Evolutionary conservation across 306 rosid species (phyloP).

Genomic region (Purshia tridentata): DNA sequence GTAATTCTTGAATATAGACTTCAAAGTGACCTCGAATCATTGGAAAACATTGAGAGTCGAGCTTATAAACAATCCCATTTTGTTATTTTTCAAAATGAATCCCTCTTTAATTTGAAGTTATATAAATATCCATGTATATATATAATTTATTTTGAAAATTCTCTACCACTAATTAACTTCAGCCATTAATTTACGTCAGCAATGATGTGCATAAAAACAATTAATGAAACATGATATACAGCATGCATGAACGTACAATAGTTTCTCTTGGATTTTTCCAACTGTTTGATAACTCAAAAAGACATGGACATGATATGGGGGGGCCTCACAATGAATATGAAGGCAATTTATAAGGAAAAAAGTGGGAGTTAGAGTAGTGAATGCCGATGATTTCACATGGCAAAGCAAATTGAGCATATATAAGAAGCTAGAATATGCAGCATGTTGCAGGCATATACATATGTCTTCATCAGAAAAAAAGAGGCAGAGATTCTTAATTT

Average conservation of each 20-base stretch:
- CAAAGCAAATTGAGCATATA: background rate
- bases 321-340: background rate
- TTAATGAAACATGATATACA: background rate
- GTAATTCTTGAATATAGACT: too few species aligned
- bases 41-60: too few species aligned
- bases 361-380: background rate
- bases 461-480: too few species aligned
- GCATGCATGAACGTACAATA: background rate
- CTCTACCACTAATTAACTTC: too few species aligned
- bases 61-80: too few species aligned
- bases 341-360: background rate
- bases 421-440: background rate
- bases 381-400: background rate
- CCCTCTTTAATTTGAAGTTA: too few species aligned
- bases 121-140: too few species aligned
- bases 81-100: too few species aligned
- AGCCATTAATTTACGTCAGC: background rate
- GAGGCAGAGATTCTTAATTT: too few species aligned
- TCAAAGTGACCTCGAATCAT: too few species aligned
- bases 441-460: background rate
- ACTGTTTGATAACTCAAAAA: constrained; percentile 6
- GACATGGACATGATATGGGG: too few species aligned
- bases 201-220: background rate
- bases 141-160: too few species aligned
- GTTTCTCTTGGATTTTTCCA: background rate